Evolutionary conservation across 139 green algal species (phyloP), one percentile per base, ranked within the genome.

Genomic region (Closterium sp.): DNA sequence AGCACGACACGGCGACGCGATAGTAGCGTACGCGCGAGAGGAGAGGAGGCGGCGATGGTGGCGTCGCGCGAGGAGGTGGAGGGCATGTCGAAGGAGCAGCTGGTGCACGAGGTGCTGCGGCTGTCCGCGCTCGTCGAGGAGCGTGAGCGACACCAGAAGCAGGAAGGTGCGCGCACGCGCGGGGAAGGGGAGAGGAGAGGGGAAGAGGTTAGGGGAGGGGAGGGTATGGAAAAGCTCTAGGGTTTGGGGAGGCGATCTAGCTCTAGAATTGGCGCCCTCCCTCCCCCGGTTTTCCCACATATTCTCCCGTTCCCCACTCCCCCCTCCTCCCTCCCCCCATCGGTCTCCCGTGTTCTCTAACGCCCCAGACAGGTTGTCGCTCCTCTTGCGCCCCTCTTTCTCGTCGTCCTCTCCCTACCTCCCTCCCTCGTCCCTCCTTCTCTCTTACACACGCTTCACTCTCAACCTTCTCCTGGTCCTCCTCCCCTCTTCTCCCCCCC

Each of bases 41-140:
- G 55, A 76, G 55, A 76, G 25, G 55, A 19, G 55, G 55, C 36
- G 4, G 36, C 55, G 55, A 76, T 76, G 55, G 55, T 19, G 83
- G 83, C 25, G 83, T 34, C 83, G 83, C n/a, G 83, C 21, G 83
- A 25, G 30, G 83, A 86, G 30, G 25, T 86, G 83, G 30, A 34
- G 30, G 2, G 30, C 1, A 2, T 86, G n/a, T 34, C 7, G 7
- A 86, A 33, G 83, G 83, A 86, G 83, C 83, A 86, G 9, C 28
- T 86, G n/a, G 83, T 86, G 30, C 19, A 86, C 21, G 83, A 86
- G 83, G 83, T 86, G 83, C 30, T 86, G n/a, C 23, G 83, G 83
- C 83, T 86, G 83, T 34, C 30, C n/a, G 83, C n/a, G 3, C n/a
- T 34, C 0, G 83, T 86, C 21, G 83, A 86, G n/a, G 30, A 86